Evolutionary conservation across 2,329 filamentous ascomycete species (phyloP).

Genomic region (Neonectria ditissima): DNA sequence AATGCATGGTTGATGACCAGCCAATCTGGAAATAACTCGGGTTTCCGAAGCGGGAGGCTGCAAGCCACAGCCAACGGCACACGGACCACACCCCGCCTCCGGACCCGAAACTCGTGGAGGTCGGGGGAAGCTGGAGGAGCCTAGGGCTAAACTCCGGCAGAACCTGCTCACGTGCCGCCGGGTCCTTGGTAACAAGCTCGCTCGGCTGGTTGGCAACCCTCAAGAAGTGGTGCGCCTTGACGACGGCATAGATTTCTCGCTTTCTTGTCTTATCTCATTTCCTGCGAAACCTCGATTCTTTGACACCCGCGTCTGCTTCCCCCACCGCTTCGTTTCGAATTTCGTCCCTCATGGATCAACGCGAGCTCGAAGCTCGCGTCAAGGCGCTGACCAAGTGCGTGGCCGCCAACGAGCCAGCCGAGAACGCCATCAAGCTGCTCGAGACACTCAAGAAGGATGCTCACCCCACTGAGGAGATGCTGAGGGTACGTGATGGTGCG

Average conservation of each 20-base stretch:
- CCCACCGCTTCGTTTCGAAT: conserved; percentile 5
- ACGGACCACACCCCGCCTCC: neutral
- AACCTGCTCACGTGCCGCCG: conserved; percentile 26
- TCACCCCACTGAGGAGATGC: conserved; percentile 86
- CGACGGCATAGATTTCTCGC: conserved; percentile 5
- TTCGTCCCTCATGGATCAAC: conserved; percentile 74
- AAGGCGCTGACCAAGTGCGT: conserved; percentile 85
- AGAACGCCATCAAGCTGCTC: conserved; percentile 79
- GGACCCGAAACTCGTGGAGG: neutral
- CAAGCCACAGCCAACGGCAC: neutral
- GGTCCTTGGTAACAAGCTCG: conserved; percentile 6
- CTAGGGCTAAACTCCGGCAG: conserved; percentile 18
- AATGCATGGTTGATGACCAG: neutral
- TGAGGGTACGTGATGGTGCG: conserved; percentile 70
- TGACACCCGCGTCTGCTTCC: conserved; percentile 1
- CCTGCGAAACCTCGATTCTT: neutral
- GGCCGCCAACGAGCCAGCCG: conserved; percentile 77
- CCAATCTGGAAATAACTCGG: conserved; percentile 10
- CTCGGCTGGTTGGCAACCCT: conserved; percentile 17
- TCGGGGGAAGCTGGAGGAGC: neutral
- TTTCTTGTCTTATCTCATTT: conserved; percentile 12
- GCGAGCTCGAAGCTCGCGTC: conserved; percentile 82
- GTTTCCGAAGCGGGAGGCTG: neutral
- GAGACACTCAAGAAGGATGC: conserved; percentile 84
- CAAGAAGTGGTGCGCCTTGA: conserved; percentile 30